Conservation (phyloP, 441 rosid species). For the Sinapis alba region DNA sequence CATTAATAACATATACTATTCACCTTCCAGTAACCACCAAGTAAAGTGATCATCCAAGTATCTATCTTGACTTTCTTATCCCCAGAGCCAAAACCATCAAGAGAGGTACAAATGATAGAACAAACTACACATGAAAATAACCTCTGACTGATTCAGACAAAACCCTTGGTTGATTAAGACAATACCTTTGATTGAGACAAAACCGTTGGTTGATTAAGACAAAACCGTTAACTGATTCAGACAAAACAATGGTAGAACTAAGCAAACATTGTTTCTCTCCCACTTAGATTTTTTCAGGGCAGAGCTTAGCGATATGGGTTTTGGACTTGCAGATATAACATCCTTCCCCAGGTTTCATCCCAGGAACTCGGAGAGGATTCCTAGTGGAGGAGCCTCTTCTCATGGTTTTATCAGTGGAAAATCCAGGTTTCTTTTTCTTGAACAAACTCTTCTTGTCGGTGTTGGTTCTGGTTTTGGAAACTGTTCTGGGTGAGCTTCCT, state of each 20-base stretch:
- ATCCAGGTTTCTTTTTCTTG: constrained; percentile 58
- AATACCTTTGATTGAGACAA: too few species aligned
- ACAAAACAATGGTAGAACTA: background rate
- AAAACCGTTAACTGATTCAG: background rate
- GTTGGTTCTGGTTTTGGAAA: constrained; percentile 74
- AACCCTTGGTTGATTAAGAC: too few species aligned
- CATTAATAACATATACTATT: background rate
- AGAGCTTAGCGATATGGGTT: constrained; percentile 82
- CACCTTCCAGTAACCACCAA: background rate
- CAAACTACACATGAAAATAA: too few species aligned
- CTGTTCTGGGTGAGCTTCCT: constrained; percentile 62
- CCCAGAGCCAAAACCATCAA: too few species aligned
- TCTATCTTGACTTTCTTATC: too few species aligned
- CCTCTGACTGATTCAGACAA: too few species aligned
- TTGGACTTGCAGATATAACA: constrained; percentile 83
- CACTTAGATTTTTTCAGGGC: constrained; percentile 84
- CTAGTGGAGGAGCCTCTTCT: constrained; percentile 46
- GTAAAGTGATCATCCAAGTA: background rate
- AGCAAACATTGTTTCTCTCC: constrained; percentile 82
- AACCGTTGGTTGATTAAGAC: too few species aligned
- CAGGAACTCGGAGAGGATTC: constrained; percentile 88
- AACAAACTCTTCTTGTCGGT: constrained; percentile 58
- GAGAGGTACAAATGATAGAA: too few species aligned
- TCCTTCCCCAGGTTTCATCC: constrained; percentile 95
- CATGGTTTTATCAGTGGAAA: constrained; percentile 32